phyloP scores from a whole-genome alignment of 2,329 filamentous ascomycete genomes.

The Xylaria sp. region DNA sequence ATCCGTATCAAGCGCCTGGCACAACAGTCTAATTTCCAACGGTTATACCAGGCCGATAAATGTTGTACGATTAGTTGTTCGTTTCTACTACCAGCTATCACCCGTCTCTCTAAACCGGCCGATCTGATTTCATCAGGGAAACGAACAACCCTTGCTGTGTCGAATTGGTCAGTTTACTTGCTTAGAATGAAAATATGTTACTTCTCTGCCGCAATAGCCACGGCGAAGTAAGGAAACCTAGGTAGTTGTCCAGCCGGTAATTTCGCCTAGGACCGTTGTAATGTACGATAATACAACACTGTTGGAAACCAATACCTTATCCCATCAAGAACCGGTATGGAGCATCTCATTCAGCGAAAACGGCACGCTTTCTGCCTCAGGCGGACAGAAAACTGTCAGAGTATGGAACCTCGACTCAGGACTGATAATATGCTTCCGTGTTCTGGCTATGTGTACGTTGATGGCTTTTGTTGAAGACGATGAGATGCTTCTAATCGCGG shows the following conservation, averaged over 20 bases:
- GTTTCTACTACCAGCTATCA: conserved; percentile 42
- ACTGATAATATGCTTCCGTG: conserved; percentile 26
- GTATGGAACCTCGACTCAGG: conserved; percentile 35
- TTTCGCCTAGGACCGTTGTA: conserved; percentile 19
- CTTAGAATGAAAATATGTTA: neutral
- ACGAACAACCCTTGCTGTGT: conserved; percentile 38
- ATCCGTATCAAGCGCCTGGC: conserved; percentile 44
- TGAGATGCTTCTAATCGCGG: conserved; percentile 13
- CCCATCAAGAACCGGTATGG: conserved; percentile 41
- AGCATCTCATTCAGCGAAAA: conserved; percentile 38
- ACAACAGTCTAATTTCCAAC: conserved; percentile 35
- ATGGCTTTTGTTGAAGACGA: conserved; percentile 30
- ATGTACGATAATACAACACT: conserved; percentile 43
- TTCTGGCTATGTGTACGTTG: conserved; percentile 30
- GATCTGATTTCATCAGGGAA: conserved; percentile 19
- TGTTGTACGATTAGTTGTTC: conserved; percentile 34
- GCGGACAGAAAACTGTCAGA: conserved; percentile 30
- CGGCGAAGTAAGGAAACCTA: neutral
- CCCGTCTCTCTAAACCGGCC: conserved; percentile 16
- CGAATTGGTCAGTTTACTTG: conserved; percentile 20
- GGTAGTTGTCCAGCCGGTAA: conserved; percentile 1
- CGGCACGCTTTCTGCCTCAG: conserved; percentile 32
- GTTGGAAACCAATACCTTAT: conserved; percentile 32
- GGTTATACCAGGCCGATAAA: conserved; percentile 43
- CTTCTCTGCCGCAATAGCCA: neutral